Evolutionary conservation across 306 rosid genomes (phyloP).

Genomic region (Trifolium repens): DNA sequence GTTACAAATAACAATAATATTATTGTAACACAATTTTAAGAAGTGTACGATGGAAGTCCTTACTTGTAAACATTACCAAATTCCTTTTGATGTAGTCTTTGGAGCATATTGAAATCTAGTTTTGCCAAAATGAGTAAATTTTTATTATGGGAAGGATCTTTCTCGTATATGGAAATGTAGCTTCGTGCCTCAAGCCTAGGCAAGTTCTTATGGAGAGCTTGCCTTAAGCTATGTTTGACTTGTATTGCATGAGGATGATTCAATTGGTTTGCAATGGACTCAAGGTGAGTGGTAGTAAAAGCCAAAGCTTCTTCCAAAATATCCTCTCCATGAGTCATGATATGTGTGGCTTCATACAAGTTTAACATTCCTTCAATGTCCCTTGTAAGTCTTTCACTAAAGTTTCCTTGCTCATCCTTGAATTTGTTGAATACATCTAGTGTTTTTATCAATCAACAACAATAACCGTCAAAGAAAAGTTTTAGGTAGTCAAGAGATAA

Average conservation of each 20-base stretch:
- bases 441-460: not conserved
- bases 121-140: slow-evolving; percentile 37
- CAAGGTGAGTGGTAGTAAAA: not conserved
- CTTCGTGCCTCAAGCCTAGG: slow-evolving; percentile 36
- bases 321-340: not conserved
- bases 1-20: not conserved
- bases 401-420: not conserved
- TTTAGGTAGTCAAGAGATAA: no score
- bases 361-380: not conserved
- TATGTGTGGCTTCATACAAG: not conserved
- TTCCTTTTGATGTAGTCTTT: slow-evolving; percentile 45
- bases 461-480: no score
- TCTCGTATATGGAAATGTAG: slow-evolving; percentile 35
- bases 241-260: slow-evolving; percentile 11
- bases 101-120: slow-evolving; percentile 52
- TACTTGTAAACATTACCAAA: slow-evolving; percentile 42
- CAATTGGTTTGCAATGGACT: not conserved
- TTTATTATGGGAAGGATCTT: slow-evolving; percentile 30
- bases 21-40: no score
- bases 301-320: not conserved
- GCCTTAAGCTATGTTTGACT: slow-evolving; percentile 39
- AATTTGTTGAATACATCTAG: not conserved
- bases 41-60: not conserved
- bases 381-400: not conserved
- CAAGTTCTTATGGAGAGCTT: slow-evolving; percentile 33